phyloP scores from a whole-genome alignment of 1,139 yeast species.

The Geotrichum australiense region DNA sequence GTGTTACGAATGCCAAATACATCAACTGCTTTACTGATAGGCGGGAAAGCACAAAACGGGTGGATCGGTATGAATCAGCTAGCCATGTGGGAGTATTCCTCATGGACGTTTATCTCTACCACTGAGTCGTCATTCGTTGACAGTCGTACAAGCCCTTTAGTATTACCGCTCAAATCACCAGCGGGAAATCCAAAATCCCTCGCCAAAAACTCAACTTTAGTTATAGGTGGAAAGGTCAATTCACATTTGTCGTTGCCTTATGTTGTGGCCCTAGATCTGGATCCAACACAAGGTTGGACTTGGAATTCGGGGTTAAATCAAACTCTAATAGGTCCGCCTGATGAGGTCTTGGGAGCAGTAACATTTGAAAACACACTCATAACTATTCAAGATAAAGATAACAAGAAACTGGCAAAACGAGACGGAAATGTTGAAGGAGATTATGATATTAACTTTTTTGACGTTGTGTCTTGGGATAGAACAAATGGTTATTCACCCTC shows the following conservation, averaged over 20 bases:
- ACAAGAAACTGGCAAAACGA: slow-evolving; percentile 1
- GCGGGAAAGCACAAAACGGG: slow-evolving; percentile 48
- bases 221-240: slow-evolving; percentile 39
- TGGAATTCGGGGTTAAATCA: slow-evolving; percentile 33
- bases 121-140: slow-evolving; percentile 35
- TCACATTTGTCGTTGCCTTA: slow-evolving; percentile 39
- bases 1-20: slow-evolving; percentile 22
- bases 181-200: slow-evolving; percentile 22
- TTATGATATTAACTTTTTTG: slow-evolving; percentile 8
- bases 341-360: slow-evolving; percentile 35
- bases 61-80: slow-evolving; percentile 58
- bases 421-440: slow-evolving; percentile 7
- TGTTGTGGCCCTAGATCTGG: slow-evolving; percentile 36
- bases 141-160: slow-evolving; percentile 43
- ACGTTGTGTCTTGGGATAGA: slow-evolving; percentile 12
- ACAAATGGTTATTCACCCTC: slow-evolving; percentile 12
- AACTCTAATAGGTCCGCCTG: slow-evolving; percentile 17
- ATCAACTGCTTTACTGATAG: slow-evolving; percentile 37
- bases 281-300: slow-evolving; percentile 39
- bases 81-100: slow-evolving; percentile 51
- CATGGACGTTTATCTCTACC: slow-evolving; percentile 49
- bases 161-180: slow-evolving; percentile 38
- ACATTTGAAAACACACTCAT: slow-evolving; percentile 38
- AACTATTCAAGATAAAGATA: slow-evolving; percentile 23
- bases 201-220: slow-evolving; percentile 22